Evolutionary conservation across 805 yeast species (phyloP), one percentile per base, ranked within the genome.

Genomic region (Cyberlindnera petersonii): DNA sequence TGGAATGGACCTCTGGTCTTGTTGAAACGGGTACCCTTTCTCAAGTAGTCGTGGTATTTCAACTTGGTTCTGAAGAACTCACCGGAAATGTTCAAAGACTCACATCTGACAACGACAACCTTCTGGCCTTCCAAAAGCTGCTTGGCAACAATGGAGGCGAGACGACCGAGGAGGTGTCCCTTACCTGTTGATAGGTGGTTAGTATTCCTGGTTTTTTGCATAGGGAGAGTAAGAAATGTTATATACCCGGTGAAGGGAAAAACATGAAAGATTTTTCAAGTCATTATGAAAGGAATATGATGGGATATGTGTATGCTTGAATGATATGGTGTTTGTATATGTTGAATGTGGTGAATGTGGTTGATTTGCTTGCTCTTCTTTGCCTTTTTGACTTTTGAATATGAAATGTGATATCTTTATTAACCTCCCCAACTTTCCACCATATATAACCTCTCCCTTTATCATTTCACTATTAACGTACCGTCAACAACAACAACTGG

Each of bases 161-260:
- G 86, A 81, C 99, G 96, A 75, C 99, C 99, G 71, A 93, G 82
- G 69, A 93, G 84, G 77, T 93, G 99, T 69, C 98, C 98, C 87
- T 93, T 89, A 80, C 81, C 83, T 74, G 54, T 59, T 42, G 18
- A 19, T 37, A 43, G 9, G n/a, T 26, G 34, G 52, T 54, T 52
- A 52, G 59, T 56, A 47, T 32, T 16, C 31, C 34, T n/a, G n/a
- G n/a, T n/a, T n/a, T n/a, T 22, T 16, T 28, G 16, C 39, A 15
- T 43, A n/a, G 20, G 42, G 39, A 16, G 23, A 15, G 9, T 11
- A 7, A 5, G 8, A 15, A 5, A 15, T 27, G 31, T 7, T 17
- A 15, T 15, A 10, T 5, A 9, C 20, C n/a, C n/a, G n/a, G n/a
- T n/a, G n/a, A n/a, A n/a, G n/a, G n/a, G n/a, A n/a, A n/a, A n/a